Base-by-base conservation (phyloP, 1,284 basidiomycete species). In the Omphalotus olearius region DNA sequence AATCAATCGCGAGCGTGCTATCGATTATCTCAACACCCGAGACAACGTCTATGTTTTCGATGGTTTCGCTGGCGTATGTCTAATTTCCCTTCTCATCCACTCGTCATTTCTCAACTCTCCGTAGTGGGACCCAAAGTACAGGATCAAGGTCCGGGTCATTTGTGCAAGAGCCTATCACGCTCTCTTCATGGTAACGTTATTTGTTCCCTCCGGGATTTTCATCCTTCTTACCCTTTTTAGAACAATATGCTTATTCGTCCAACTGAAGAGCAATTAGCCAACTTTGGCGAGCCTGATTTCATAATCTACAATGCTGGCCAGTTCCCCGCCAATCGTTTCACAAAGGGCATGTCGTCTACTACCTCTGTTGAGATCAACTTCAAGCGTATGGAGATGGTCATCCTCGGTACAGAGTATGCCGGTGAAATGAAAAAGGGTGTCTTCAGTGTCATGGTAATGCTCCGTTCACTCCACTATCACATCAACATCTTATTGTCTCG, bases 381-480 rank as follows among this genome's bases (percentile, higher is more conserved):
- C 76, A 98, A 98, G 82, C 92, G 97, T 53, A 98, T 95, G 91
- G 97, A 99, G 75, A 99, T 99, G 96, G 95, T 99, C 67, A 99
- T 99, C 67, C 91, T 99, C 64, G 96, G 97, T 57, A 98, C 97
- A 52, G 96, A 99, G 71, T 99, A 99, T 71, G 97, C 97, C 48
- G 97, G 97, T 58, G 97, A 99, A 79, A 99, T 99, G 97, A 99
- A 99, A 81, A 99, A 99, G 85, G 97, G 97, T 71, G 92, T 99
- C 69, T 99, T 99, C 80, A 94, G 91, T 49, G 95, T 99, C 65
- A 99, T 99, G 97, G 85, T 84, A 60, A 41, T 72, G 61, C 45
- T 47, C 53, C 47, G 6, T 52, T 28, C 17, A 38, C 44, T 51
- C 47, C 44, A 48, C 43, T 42, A 41, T 39, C 51, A 51, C 37